Percentiles rank a stretch among this genome's conserved stretches.
Conservation (phyloP, 2,329 filamentous ascomycete species). For the Grosmannia penicillata region DNA sequence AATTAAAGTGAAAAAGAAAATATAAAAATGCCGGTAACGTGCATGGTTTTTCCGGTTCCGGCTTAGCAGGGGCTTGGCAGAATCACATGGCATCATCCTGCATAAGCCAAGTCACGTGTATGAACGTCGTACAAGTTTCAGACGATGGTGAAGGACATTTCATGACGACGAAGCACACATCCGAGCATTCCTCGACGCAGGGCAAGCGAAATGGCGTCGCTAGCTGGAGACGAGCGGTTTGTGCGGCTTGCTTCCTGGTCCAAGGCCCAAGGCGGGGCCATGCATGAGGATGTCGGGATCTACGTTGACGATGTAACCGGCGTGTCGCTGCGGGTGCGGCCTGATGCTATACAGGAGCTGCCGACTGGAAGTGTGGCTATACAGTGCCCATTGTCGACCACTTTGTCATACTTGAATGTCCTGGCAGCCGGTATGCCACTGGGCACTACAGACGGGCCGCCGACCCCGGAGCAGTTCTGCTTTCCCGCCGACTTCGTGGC, state of each 20-base stretch:
- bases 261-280: constrained; percentile 24
- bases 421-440: constrained; percentile 19
- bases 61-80: background rate
- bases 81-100: background rate
- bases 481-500: constrained; percentile 37
- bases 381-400: constrained; percentile 33
- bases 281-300: constrained; percentile 38
- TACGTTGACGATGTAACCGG: constrained; percentile 34
- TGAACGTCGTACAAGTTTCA: too few relatives aligned
- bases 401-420: constrained; percentile 45
- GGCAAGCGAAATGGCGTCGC: constrained; percentile 2
- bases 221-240: constrained; percentile 13
- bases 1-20: background rate
- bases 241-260: constrained; percentile 33
- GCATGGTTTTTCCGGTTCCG: constrained; percentile 1
- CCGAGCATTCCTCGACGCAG: too few relatives aligned
- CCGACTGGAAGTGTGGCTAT: constrained; percentile 22
- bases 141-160: too few relatives aligned
- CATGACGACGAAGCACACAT: too few relatives aligned
- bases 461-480: constrained; percentile 5
- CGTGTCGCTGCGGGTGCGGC: constrained; percentile 36
- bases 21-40: background rate
- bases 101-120: too few relatives aligned
- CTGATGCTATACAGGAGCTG: constrained; percentile 5
- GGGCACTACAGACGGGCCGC: background rate